Conservation (phyloP, 768 basidiomycete species). For the Suillus hirtellus region DNA sequence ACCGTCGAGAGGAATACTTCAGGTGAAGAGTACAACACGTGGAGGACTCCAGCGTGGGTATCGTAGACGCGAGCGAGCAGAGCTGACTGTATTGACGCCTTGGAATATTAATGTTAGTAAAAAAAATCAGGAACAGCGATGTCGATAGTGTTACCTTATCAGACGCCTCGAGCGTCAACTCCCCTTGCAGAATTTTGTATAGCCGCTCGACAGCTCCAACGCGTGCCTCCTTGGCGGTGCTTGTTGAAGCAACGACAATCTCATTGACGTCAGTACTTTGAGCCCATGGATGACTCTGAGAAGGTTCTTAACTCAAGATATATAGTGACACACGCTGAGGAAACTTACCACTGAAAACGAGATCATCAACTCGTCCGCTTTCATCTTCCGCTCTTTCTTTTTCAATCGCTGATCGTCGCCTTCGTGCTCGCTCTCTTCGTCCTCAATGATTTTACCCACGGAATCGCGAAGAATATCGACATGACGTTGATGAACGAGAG, state of each 20-base stretch:
- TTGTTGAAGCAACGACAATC: conserved; percentile 55
- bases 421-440: conserved; percentile 15
- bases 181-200: conserved; percentile 36
- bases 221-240: conserved; percentile 62
- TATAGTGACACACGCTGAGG: not conserved
- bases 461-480: conserved; percentile 47
- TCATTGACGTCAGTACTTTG: conserved; percentile 40
- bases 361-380: conserved; percentile 53
- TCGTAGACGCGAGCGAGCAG: conserved; percentile 73
- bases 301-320: not conserved
- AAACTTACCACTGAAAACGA: conserved; percentile 57
- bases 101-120: not conserved
- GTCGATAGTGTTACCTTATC: conserved; percentile 41
- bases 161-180: conserved; percentile 25
- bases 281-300: conserved; percentile 24
- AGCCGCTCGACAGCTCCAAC: conserved; percentile 59
- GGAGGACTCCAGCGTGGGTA: conserved; percentile 56
- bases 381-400: conserved; percentile 37
- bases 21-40: conserved; percentile 63
- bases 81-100: conserved; percentile 63
- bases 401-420: conserved; percentile 21
- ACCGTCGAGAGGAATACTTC: conserved; percentile 43
- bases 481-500: conserved; percentile 65
- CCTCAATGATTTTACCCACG: conserved; percentile 39
- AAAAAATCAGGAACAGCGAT: not conserved